A percentile compares a stretch with the other conserved stretches of the same genome.
Conservation (phyloP, 140 eudicot species). For the Senecio squalidus region DNA sequence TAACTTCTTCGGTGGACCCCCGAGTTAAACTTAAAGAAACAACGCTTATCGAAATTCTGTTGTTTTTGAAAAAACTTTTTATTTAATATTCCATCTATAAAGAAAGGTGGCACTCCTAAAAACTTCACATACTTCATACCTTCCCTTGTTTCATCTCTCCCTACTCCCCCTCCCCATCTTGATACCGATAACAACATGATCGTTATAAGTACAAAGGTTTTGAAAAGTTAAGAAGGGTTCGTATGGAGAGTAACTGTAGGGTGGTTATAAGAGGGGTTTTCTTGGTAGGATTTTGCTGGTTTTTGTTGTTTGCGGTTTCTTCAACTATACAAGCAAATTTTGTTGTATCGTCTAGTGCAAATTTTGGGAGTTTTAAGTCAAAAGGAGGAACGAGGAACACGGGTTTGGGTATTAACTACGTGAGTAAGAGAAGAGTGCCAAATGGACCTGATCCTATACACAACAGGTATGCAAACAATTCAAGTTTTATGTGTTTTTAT, state of each 20-base stretch:
- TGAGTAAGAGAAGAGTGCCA: conserved; percentile 90
- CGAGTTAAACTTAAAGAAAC: conserved; percentile 37
- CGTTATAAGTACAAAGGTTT: conserved; percentile 16
- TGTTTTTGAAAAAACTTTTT: conserved; percentile 13
- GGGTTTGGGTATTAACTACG: conserved; percentile 30
- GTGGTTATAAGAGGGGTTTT: conserved; percentile 36
- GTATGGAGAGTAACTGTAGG: conserved; percentile 29
- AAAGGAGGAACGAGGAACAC: conserved; percentile 22
- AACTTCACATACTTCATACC: conserved; percentile 9
- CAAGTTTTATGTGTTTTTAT: background rate
- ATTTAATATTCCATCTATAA: conserved; percentile 36
- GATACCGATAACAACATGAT: conserved; percentile 23
- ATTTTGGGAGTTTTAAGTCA: conserved; percentile 23
- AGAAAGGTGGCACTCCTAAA: conserved; percentile 41
- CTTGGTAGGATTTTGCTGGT: conserved; percentile 46
- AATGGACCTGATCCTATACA: conserved; percentile 93
- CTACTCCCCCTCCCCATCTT: conserved; percentile 1
- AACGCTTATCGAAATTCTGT: conserved; percentile 24
- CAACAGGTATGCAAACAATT: conserved; percentile 54
- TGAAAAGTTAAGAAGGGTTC: conserved; percentile 21
- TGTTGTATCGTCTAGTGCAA: conserved; percentile 24
- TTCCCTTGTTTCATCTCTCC: conserved; percentile 19
- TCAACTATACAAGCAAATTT: conserved; percentile 21
- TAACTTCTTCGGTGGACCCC: conserved; percentile 59
- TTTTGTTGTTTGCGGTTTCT: conserved; percentile 37